A percentile compares a stretch with the other conserved stretches of the same genome.
Evolutionary conservation across 768 basidiomycete species (phyloP).

Genomic region (Suillus occidentalis): DNA sequence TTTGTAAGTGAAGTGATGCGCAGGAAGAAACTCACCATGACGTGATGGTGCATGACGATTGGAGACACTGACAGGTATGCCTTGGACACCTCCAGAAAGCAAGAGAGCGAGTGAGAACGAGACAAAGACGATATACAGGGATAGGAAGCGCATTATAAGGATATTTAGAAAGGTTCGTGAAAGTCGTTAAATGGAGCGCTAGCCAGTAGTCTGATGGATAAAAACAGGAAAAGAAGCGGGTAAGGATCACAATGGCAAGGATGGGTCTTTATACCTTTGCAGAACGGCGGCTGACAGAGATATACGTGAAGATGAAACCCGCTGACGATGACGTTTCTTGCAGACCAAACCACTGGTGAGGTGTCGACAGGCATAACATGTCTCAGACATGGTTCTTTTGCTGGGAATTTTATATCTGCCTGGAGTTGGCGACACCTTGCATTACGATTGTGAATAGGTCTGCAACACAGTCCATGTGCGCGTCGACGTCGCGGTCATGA

Average conservation of each 20-base stretch:
- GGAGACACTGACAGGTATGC: constrained; percentile 14
- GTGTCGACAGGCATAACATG: background rate
- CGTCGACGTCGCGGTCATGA: background rate
- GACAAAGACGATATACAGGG: constrained; percentile 14
- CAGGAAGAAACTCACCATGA: background rate
- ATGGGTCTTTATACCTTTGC: background rate
- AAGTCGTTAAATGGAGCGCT: background rate
- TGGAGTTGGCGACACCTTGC: background rate
- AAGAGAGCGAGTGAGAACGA: constrained; percentile 21
- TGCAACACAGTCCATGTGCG: background rate
- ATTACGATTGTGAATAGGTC: background rate
- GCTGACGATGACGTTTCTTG: background rate
- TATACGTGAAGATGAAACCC: background rate
- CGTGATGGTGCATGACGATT: background rate
- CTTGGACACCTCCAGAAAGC: constrained; percentile 17
- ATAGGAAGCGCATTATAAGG: constrained; percentile 25
- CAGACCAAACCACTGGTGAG: background rate
- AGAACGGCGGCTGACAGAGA: constrained; percentile 1
- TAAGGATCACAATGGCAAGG: constrained; percentile 4
- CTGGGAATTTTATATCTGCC: background rate
- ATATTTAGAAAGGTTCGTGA: constrained; percentile 11
- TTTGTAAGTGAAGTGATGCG: background rate
- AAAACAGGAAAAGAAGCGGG: constrained; percentile 14
- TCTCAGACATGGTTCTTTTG: background rate
- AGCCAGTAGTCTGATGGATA: constrained; percentile 5